Base-by-base conservation (phyloP, 768 basidiomycete species). In the Infundibulicybe gibba region DNA sequence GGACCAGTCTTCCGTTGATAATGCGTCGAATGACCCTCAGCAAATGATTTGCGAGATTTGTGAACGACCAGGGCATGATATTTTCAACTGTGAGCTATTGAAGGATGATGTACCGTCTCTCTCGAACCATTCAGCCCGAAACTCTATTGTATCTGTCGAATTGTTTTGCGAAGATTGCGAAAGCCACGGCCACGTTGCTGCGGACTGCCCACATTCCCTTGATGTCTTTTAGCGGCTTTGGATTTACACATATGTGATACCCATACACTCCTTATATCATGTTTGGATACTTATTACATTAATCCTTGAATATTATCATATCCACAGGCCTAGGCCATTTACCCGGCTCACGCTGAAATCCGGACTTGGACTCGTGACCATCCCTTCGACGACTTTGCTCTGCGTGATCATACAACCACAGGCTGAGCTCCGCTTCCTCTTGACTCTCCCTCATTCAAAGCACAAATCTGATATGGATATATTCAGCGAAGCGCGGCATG, bases 81-180 rank as follows among this genome's bases (percentile, higher is more conserved):
- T 93, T 41, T 90, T 92, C 63, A 84, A 77, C 33, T 94, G 92
- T 61, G 81, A 83, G 49, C 75, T 90, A 41, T 72, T 91, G 49
- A 81, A 80, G 56, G 81, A 79, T 30, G 82, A 80, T 32, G 57
- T 60, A 19, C 57, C 69, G 9, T 49, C 61, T 13, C 53, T 61
- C 3, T 55, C 63, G 25, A 62, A 49, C 41, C 47, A 47, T 45
- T n/a, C n/a, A n/a, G 25, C 25, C 25, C 25, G 25, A 25, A 25
- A 25, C 25, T 25, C 25, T 25, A 25, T 25, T 25, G 25, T 25
- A 25, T 25, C 25, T 25, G 47, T 61, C 14, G 76, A 75, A 44
- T 55, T 79, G 34, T 87, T 79, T 58, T 94, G 92, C 61, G 86
- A 84, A 44, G 90, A 94, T 53, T 94, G 92, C 60, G 92, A 93